Base-by-base conservation (phyloP, 495 filamentous ascomycete species). In the Podospora pseudoanserina region DNA sequence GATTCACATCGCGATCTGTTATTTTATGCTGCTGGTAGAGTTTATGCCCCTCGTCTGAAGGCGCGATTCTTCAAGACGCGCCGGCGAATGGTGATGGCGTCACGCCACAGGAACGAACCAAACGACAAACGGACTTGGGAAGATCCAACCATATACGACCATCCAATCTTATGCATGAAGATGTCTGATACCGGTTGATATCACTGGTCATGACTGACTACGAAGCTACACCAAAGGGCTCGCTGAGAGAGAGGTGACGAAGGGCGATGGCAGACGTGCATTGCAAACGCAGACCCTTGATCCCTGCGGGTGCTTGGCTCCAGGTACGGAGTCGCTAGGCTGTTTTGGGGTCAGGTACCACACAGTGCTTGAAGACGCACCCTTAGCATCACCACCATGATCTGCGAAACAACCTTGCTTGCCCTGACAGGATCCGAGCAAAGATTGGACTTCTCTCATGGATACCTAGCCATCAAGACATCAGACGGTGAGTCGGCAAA, bases 241-340 rank as follows among this genome's bases (percentile, higher is more conserved):
- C 2, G 39, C 7, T 49, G 39, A 49, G 13, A 49, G 34, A 39
- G 3, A 49, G 39, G 39, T 49, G 39, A 49, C 9, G 39, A 49
- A 49, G 39, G 55, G n/a, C n/a, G 23, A 18, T 18, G 55, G 55
- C 19, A 58, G 55, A 26, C 55, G 11, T 19, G 55, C 55, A 58
- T 70, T 64, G 65, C 60, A 62, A 67, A 67, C 61, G 65, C 55
- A 56, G 54, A 66, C 72, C 72, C 72, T 67, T 71, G 72, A 68
- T 56, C 72, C 72, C 59, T 73, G 68, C 54, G 30, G 28, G 15
- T 58, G 53, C 65, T 69, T 73, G 66, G 55, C 67, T 11, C 19
- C 69, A 69, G 66, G 72, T 63, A 71, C 69, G 67, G 49, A 56
- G 62, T 32, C 32, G 60, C 68, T 67, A 67, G 69, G 62, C 54